Evolutionary conservation across 768 basidiomycete species (phyloP), one percentile per base, ranked within the genome.

Genomic region (Lactarius pseudohatsudake): DNA sequence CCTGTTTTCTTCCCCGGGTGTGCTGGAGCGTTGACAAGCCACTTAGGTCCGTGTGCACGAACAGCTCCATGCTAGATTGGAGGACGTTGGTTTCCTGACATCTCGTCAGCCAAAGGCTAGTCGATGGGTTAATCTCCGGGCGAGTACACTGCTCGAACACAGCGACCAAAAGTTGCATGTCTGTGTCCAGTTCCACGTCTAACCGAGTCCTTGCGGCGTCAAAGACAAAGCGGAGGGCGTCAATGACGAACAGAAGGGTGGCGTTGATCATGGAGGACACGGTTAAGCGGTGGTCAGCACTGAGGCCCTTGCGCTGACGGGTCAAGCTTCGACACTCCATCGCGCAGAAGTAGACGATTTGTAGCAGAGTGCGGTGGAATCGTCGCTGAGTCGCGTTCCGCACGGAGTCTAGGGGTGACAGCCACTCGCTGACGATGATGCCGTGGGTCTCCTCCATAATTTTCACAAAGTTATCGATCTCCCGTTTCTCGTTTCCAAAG

Each of bases 51-150:
- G 85, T 83, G 64, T 84, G 83, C 34, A 81, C 82, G 71, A 90
- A 85, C 0, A 95, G 80, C 47, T 93, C 86, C 32, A 96, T 79
- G 70, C 91, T 93, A 4, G 83, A 78, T 45, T 85, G 82, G 72
- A 96, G 86, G 30, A 94, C 82, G 72, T 92, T 89, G 34, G 86
- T 86, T 73, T 94, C 91, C 72, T 93, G 89, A 65, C 91, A 90
- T 53, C 85, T 81, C 20, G 87, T 81, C 50, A 98, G 80, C 96
- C 96, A 98, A 26, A 85, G 74, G 1, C 85, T 78, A 0, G 90
- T 86, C 0, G 92, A 88, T 0, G 84, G 80, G 43, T 84, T 86
- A 65, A 93, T 79, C 63, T 91, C 88, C 2, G 81, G 79, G 10
- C 85, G 82, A 8, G 85, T 91, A 73, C 89, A 89, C 72, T 92